Conservation (phyloP, 768 basidiomycete genomes). For the Agaricus subrufescens region DNA sequence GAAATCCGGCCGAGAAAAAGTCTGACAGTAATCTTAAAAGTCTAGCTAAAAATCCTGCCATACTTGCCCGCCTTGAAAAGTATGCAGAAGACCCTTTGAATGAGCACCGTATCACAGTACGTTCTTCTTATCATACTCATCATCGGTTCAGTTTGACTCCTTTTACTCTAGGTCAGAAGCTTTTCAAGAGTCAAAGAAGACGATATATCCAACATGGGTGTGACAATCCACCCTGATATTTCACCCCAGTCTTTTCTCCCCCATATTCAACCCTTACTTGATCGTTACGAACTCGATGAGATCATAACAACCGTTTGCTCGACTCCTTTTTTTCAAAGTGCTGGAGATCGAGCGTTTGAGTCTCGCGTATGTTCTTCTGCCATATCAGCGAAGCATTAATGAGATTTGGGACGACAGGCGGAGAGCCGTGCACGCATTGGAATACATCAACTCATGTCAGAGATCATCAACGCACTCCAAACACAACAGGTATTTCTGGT, state of each 20-base stretch:
- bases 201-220: background rate
- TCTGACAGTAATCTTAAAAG: background rate
- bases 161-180: background rate
- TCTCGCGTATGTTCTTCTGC: background rate
- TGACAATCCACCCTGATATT: background rate
- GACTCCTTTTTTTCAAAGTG: background rate
- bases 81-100: background rate
- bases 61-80: background rate
- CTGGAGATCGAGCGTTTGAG: background rate
- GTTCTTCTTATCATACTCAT: background rate
- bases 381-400: background rate
- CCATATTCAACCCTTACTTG: background rate
- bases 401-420: background rate
- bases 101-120: background rate
- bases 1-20: background rate
- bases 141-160: too few relatives aligned
- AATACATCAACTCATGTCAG: background rate
- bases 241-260: background rate
- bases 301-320: background rate
- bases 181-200: background rate
- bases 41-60: background rate
- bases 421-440: background rate
- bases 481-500: background rate
- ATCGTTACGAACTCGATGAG: background rate
- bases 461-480: background rate